phyloP scores from a whole-genome alignment of 2,329 filamentous ascomycete genomes.

The Talaromyces sp. region DNA sequence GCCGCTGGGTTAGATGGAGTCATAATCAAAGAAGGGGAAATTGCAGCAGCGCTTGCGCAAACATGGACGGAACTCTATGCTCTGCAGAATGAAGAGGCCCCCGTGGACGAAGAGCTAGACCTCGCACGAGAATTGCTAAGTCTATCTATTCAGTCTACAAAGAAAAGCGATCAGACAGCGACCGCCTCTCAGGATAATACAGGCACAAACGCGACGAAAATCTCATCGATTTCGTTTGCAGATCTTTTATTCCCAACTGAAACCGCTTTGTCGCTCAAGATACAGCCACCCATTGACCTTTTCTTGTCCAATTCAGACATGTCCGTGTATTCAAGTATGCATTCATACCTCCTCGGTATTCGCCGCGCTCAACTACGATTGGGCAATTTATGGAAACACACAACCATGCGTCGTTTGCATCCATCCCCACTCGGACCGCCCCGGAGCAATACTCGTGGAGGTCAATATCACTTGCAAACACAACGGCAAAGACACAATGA shows the following conservation, averaged over 20 bases:
- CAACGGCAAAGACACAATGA: conserved; percentile 62
- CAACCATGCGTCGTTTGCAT: conserved; percentile 70
- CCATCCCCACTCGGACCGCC: conserved; percentile 67
- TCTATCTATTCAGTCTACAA: conserved; percentile 50
- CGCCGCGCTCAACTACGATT: conserved; percentile 81
- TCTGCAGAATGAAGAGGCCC: conserved; percentile 73
- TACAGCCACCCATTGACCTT: conserved; percentile 80
- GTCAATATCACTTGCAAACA: conserved; percentile 57
- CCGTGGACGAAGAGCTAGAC: conserved; percentile 70
- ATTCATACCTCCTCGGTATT: conserved; percentile 81
- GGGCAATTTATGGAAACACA: conserved; percentile 82
- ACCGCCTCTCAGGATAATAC: conserved; percentile 22
- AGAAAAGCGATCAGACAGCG: conserved; percentile 30
- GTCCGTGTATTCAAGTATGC: conserved; percentile 76
- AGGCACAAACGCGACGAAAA: conserved; percentile 29
- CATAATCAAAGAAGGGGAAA: conserved; percentile 80
- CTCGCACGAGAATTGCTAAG: conserved; percentile 73
- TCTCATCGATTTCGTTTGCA: conserved; percentile 57
- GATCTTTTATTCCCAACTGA: conserved; percentile 79
- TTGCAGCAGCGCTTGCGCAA: conserved; percentile 69
- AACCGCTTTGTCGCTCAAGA: conserved; percentile 64
- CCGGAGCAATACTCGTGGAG: conserved; percentile 58
- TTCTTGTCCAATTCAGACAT: conserved; percentile 77
- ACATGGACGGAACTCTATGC: conserved; percentile 78
- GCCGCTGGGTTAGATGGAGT: conserved; percentile 56